Evolutionary conservation across 345 rosid genomes (phyloP).

Genomic region (Syzygium jambos): DNA sequence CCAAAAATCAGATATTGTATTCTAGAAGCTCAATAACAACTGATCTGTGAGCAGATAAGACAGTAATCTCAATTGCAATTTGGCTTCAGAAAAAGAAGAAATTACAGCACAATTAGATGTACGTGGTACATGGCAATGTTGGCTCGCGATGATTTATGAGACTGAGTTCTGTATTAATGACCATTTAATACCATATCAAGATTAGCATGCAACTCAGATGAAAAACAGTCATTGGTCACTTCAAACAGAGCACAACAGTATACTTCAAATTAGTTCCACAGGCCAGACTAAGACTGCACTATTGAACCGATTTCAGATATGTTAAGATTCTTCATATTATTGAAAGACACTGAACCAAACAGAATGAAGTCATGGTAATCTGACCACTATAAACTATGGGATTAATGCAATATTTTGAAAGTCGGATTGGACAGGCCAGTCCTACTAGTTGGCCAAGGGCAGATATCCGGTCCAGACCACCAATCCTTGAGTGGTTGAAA

Average conservation of each 20-base stretch:
- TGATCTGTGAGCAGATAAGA: background rate
- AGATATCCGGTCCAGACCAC: background rate
- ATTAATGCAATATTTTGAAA: background rate
- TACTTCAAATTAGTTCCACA: background rate
- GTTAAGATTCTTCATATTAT: background rate
- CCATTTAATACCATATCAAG: background rate
- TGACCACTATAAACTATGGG: background rate
- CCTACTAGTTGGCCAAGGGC: background rate
- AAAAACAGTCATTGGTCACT: background rate
- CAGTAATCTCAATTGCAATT: background rate
- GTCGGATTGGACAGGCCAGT: background rate
- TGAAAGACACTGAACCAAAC: background rate
- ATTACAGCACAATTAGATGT: background rate
- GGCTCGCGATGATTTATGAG: background rate
- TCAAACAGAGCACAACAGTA: background rate
- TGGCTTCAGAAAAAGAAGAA: background rate
- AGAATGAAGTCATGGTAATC: background rate
- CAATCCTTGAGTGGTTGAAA: background rate
- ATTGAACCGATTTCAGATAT: background rate
- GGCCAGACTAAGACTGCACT: background rate
- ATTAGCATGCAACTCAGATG: background rate
- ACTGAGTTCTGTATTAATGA: background rate
- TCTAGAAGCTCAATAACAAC: background rate
- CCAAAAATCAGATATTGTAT: background rate
- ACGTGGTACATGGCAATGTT: background rate